Evolutionary conservation across 202 grass and related monocot species (phyloP).

Genomic region (Digitaria exilis): DNA sequence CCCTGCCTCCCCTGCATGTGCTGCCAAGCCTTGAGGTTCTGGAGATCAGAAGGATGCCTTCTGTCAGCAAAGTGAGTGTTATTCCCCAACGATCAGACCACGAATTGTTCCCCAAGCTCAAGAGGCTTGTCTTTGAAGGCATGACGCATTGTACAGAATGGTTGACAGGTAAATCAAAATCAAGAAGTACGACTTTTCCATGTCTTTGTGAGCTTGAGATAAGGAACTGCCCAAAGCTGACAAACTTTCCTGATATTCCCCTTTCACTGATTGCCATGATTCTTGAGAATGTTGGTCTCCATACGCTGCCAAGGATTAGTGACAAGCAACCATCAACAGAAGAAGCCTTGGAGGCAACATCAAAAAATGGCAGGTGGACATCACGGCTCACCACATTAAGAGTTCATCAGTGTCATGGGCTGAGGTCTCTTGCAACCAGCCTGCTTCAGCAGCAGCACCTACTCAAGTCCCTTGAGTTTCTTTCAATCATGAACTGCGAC

Average conservation of each 20-base stretch:
- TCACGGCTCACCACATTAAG: constrained; percentile 40
- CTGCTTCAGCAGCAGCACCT: constrained; percentile 53
- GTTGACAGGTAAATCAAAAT: constrained; percentile 24
- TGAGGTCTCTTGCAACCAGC: constrained; percentile 37
- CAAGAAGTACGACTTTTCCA: constrained; percentile 29
- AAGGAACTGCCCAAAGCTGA: constrained; percentile 47
- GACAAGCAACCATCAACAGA: constrained; percentile 8
- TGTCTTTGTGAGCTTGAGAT: constrained; percentile 44
- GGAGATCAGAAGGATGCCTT: constrained; percentile 43
- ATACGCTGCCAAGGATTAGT: constrained; percentile 36
- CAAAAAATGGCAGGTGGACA: constrained; percentile 46
- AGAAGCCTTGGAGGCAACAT: constrained; percentile 4
- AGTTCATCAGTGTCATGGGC: constrained; percentile 32
- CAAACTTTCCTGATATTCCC: constrained; percentile 39
- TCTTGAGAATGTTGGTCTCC: constrained; percentile 36
- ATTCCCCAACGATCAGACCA: constrained; percentile 22
- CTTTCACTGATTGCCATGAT: constrained; percentile 31
- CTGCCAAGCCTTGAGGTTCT: constrained; percentile 43
- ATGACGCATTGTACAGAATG: constrained; percentile 40
- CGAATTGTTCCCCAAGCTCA: constrained; percentile 46
- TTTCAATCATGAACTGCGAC: constrained; percentile 42
- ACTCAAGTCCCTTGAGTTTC: constrained; percentile 32
- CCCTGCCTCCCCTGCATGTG: constrained; percentile 36
- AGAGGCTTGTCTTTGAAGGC: constrained; percentile 34
- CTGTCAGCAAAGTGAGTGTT: not conserved